These are phyloP conservation scores for Thraustochytrium striatum DNA, from an alignment of 352 stramenopile genomes.

Conservation along the genomic window DNA sequence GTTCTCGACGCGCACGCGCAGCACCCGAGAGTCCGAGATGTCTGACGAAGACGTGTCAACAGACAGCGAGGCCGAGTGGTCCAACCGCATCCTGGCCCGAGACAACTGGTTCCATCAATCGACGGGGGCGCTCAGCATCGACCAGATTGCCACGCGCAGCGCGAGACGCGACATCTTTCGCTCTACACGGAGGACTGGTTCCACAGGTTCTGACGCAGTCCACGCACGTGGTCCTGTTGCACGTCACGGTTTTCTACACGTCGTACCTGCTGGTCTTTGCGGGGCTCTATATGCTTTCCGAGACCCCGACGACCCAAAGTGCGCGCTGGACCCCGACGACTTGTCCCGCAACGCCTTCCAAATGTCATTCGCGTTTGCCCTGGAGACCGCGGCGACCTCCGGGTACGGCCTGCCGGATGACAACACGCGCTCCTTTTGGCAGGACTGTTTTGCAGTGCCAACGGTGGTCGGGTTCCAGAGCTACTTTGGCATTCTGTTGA, in stretches of 20 bases:
- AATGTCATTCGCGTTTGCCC: slow-evolving; percentile 36
- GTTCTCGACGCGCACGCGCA: neutral
- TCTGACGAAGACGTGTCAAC: slow-evolving; percentile 3
- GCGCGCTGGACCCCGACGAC: slow-evolving; percentile 6
- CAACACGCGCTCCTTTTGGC: slow-evolving; percentile 22
- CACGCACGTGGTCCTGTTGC: slow-evolving; percentile 51
- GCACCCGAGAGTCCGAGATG: neutral
- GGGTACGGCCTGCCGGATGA: slow-evolving; percentile 17
- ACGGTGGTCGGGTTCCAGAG: slow-evolving; percentile 38
- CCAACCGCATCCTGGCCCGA: slow-evolving; percentile 16
- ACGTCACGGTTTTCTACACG: slow-evolving; percentile 59
- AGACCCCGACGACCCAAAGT: neutral
- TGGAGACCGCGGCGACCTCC: slow-evolving; percentile 36
- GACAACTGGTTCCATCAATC: slow-evolving; percentile 42
- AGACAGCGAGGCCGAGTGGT: slow-evolving; percentile 7
- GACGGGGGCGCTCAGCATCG: slow-evolving; percentile 28
- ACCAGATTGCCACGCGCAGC: slow-evolving; percentile 5
- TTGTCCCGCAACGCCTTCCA: slow-evolving; percentile 9
- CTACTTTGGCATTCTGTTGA: slow-evolving; percentile 44
- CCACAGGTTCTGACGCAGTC: slow-evolving; percentile 57
- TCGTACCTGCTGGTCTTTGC: slow-evolving; percentile 60
- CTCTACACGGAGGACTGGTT: slow-evolving; percentile 62
- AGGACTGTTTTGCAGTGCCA: slow-evolving; percentile 5
- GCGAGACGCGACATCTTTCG: slow-evolving; percentile 18
- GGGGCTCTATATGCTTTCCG: slow-evolving; percentile 53